These are phyloP conservation scores for Lunasporangiospora selenospora DNA, from an alignment of 192 early-diverging fungal genomes.

Conservation along the genomic window DNA sequence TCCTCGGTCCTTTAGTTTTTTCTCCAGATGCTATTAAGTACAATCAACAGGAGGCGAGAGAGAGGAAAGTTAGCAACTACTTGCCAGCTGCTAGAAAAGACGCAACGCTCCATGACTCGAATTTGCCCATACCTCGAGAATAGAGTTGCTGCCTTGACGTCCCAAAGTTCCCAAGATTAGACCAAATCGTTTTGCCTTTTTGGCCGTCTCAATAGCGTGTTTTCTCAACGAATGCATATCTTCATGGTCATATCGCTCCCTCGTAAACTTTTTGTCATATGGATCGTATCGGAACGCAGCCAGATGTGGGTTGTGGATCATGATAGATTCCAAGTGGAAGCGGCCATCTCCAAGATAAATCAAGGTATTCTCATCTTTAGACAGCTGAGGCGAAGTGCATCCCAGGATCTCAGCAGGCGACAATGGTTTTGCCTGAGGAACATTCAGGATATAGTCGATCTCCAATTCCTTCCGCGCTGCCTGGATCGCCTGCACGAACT, in stretches of 20 bases:
- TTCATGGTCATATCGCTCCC: conserved; percentile 91
- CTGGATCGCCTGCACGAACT: conserved; percentile 93
- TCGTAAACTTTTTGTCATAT: conserved; percentile 89
- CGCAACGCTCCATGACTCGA: too few species aligned
- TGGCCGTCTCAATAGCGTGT: conserved; percentile 80
- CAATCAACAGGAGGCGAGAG: too few species aligned
- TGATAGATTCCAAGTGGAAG: conserved; percentile 98
- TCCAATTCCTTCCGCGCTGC: conserved; percentile 65
- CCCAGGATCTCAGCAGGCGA: conserved; percentile 96
- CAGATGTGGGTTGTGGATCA: conserved; percentile 95
- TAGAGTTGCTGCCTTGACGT: conserved; percentile 93
- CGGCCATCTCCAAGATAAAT: conserved; percentile 93
- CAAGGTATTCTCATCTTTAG: conserved; percentile 71
- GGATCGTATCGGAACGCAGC: conserved; percentile 96
- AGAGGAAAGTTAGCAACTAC: not conserved
- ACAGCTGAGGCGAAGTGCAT: conserved; percentile 90
- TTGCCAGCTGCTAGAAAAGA: too few species aligned
- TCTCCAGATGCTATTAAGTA: conserved; percentile 65
- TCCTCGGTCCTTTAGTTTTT: conserved; percentile 63
- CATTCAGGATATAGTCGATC: conserved; percentile 67
- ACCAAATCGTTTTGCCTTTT: conserved; percentile 81
- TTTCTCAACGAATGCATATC: conserved; percentile 90
- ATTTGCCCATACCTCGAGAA: conserved; percentile 72
- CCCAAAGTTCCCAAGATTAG: conserved; percentile 96
- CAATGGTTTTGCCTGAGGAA: conserved; percentile 95